Conservation (phyloP, 108 stramenopile species). For the Epithemia pelagica region DNA sequence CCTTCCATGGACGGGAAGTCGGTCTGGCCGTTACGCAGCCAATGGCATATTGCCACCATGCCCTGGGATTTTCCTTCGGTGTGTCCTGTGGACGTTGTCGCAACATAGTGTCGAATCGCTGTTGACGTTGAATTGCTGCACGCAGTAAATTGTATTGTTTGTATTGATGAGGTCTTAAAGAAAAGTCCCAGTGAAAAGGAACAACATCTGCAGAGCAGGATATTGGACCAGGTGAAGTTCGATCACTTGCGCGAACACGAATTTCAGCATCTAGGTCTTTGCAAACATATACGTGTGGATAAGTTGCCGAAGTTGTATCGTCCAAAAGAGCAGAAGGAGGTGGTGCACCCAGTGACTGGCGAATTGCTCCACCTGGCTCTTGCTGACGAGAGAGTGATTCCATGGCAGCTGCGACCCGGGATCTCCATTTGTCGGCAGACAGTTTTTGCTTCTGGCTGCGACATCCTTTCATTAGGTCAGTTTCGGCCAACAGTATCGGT, state of each 20-base stretch:
- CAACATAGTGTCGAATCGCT: slow-evolving; percentile 78
- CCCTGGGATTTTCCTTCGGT: slow-evolving; percentile 35
- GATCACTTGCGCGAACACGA: slow-evolving; percentile 29
- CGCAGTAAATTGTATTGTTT: slow-evolving; percentile 57
- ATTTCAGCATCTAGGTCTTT: slow-evolving; percentile 22
- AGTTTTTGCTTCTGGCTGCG: slow-evolving; percentile 25
- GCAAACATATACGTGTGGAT: slow-evolving; percentile 34
- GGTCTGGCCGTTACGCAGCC: slow-evolving; percentile 62
- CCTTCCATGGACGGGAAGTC: slow-evolving; percentile 63
- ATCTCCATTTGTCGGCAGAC: slow-evolving; percentile 36
- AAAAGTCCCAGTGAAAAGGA: slow-evolving; percentile 38
- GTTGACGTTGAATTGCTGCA: slow-evolving; percentile 64
- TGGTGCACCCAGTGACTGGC: slow-evolving; percentile 20
- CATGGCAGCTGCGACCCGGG: slow-evolving; percentile 60
- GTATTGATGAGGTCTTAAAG: slow-evolving; percentile 55
- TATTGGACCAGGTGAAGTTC: slow-evolving; percentile 40
- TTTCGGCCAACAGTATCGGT: slow-evolving; percentile 58
- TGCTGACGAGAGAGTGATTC: slow-evolving; percentile 31
- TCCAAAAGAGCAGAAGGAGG: not conserved
- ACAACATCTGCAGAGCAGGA: slow-evolving; percentile 53
- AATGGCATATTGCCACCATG: slow-evolving; percentile 78
- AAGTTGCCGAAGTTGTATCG: not conserved
- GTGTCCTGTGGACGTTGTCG: slow-evolving; percentile 46
- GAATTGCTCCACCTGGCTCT: slow-evolving; percentile 53
- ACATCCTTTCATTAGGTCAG: slow-evolving; percentile 32